phyloP scores from a whole-genome alignment of 371 early-diverging fungal genomes.

The Mortierella sp. region DNA sequence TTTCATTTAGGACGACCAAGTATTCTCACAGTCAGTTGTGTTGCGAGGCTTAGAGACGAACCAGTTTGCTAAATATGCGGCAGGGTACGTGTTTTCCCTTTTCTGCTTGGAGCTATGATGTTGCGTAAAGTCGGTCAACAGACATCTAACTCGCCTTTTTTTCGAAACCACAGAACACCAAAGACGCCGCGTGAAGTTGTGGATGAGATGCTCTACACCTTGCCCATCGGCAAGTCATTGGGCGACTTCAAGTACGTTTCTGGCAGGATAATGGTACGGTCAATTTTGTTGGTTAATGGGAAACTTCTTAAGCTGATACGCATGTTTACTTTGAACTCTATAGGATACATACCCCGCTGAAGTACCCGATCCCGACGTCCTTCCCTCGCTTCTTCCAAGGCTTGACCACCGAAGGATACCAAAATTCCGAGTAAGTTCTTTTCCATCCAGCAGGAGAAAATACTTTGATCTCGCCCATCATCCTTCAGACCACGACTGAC shows the following conservation, averaged over 20 bases:
- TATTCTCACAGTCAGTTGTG: slow-evolving; percentile 50
- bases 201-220: slow-evolving; percentile 40
- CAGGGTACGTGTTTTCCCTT: slow-evolving; percentile 24
- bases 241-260: slow-evolving; percentile 35
- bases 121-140: neutral
- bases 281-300: neutral
- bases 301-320: neutral
- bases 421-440: slow-evolving; percentile 16
- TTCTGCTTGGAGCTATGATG: neutral
- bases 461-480: neutral
- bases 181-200: slow-evolving; percentile 40
- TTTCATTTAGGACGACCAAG: slow-evolving; percentile 41
- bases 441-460: neutral
- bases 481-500: neutral
- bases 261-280: neutral
- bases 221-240: slow-evolving; percentile 50
- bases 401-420: slow-evolving; percentile 41
- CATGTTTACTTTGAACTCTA: neutral
- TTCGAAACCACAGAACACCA: slow-evolving; percentile 26
- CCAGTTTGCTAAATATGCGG: slow-evolving; percentile 44
- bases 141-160: neutral
- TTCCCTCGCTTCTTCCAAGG: slow-evolving; percentile 53
- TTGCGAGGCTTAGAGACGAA: slow-evolving; percentile 45
- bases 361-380: slow-evolving; percentile 51
- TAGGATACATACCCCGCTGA: slow-evolving; percentile 29